Conservation (phyloP, 1,139 yeast species). For the Scheffersomyces illinoinensis region DNA sequence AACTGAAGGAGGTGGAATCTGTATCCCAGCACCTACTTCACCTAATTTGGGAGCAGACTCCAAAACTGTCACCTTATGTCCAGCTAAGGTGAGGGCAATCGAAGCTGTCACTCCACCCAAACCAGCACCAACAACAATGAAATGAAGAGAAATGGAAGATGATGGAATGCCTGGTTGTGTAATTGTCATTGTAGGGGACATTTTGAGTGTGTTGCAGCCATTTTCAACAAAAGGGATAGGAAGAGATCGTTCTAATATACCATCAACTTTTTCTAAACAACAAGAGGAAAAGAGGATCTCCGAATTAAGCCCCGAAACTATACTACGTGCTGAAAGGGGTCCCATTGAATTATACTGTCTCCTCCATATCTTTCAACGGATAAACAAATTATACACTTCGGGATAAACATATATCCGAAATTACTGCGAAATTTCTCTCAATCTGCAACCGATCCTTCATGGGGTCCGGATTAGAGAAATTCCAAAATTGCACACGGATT, state of each 20-base stretch:
- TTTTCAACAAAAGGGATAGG: neutral
- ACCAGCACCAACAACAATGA: constrained; percentile 37
- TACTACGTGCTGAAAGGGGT: neutral
- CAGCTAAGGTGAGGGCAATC: constrained; percentile 28
- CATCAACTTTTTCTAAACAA: too few species aligned
- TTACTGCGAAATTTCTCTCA: neutral
- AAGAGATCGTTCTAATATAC: neutral
- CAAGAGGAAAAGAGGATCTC: neutral
- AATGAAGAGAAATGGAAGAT: neutral
- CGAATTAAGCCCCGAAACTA: neutral
- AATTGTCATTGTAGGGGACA: neutral
- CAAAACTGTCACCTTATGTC: constrained; percentile 32
- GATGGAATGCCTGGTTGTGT: neutral
- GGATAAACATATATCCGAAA: neutral
- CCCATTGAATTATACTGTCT: neutral
- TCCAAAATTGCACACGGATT: neutral
- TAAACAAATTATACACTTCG: neutral
- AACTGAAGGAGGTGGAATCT: constrained; percentile 34
- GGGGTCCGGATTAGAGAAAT: neutral
- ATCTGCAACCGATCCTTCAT: neutral
- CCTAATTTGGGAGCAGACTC: constrained; percentile 32
- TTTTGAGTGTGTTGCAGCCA: neutral
- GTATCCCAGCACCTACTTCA: constrained; percentile 45
- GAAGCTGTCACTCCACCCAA: constrained; percentile 40
- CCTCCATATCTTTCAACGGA: neutral